These are phyloP conservation scores for Acorus calamus DNA, from an alignment of 106 monocot genomes.

Conservation along the genomic window DNA sequence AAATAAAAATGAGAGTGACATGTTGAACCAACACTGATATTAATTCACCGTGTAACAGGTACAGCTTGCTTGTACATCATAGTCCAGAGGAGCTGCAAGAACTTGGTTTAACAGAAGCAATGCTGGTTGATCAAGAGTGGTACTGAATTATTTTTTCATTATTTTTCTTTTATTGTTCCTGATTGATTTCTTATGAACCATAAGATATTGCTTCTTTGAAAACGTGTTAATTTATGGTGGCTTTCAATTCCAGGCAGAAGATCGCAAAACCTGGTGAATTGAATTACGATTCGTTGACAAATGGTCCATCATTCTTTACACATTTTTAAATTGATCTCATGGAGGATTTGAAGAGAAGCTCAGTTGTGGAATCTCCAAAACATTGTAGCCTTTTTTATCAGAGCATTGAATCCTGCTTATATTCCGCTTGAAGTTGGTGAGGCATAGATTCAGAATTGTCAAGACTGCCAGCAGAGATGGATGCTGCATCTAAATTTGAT, in stretches of 20 bases:
- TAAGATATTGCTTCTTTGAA: neutral
- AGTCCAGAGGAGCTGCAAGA: constrained; percentile 46
- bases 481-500: no score
- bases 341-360: no score
- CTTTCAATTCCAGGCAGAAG: constrained; percentile 42
- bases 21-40: neutral
- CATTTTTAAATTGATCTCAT: constrained; percentile 15
- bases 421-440: no score
- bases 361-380: no score
- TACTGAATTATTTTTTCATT: constrained; percentile 3
- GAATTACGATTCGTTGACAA: constrained; percentile 43
- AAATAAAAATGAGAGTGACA: neutral
- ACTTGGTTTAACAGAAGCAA: constrained; percentile 78
- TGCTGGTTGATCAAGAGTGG: constrained; percentile 91
- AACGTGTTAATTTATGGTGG: neutral
- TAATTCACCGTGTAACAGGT: constrained; percentile 27
- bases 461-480: no score
- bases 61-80: constrained; percentile 92
- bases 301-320: constrained; percentile 46
- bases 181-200: neutral
- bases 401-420: no score
- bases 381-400: no score
- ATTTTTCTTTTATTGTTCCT: neutral
- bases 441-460: no score
- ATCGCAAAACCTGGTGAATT: constrained; percentile 53